phyloP scores from a whole-genome alignment of 768 basidiomycete species.

The Russula virescens region DNA sequence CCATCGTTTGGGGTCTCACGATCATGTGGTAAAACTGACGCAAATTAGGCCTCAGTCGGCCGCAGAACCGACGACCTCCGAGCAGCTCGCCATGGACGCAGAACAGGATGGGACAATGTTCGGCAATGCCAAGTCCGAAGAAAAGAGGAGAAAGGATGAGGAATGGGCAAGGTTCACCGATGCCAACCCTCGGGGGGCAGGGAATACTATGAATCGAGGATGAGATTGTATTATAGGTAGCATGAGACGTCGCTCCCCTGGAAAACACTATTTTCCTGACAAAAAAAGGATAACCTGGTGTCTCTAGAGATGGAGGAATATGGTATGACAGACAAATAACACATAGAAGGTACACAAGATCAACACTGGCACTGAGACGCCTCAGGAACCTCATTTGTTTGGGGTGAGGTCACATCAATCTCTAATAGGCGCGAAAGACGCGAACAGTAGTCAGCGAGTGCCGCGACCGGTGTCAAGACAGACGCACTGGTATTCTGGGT shows the following conservation, averaged over 20 bases:
- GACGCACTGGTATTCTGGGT: constrained; percentile 42
- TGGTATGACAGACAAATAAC: constrained; percentile 23
- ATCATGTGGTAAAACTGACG: not conserved
- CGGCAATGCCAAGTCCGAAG: constrained; percentile 64
- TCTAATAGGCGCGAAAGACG: constrained; percentile 41
- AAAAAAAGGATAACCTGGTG: constrained; percentile 7
- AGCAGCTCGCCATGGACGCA: constrained; percentile 70
- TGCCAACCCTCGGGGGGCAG: constrained; percentile 80
- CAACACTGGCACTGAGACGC: constrained; percentile 84
- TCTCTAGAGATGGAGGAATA: constrained; percentile 16
- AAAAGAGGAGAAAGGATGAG: constrained; percentile 80
- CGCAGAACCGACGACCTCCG: constrained; percentile 61
- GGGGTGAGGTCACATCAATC: constrained; percentile 84
- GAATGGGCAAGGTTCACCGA: constrained; percentile 90
- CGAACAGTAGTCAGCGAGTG: not conserved
- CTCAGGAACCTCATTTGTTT: constrained; percentile 66
- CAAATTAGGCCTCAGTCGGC: constrained; percentile 28
- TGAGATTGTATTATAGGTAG: constrained; percentile 33
- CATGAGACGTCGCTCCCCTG: constrained; percentile 1
- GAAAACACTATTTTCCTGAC: constrained; percentile 1
- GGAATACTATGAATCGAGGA: constrained; percentile 95
- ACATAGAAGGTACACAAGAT: constrained; percentile 31
- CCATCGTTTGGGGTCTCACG: not conserved
- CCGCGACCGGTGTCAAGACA: not conserved
- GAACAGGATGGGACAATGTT: constrained; percentile 77